phyloP scores from a whole-genome alignment of 306 rosid genomes.

The Vigna nakashimae region DNA sequence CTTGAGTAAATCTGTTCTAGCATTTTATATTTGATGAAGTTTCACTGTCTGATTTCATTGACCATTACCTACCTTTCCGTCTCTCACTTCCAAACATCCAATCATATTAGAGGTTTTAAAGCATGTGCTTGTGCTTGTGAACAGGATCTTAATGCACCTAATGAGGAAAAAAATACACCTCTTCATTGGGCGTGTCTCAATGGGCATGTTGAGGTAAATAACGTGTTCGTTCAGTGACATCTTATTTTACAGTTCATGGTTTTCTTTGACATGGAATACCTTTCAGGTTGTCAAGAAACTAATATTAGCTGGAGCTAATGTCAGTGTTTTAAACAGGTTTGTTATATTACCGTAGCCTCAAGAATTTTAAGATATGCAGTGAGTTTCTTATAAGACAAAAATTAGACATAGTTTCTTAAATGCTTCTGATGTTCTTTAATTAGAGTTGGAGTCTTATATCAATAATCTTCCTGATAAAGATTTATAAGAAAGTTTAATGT shows the following conservation, averaged over 20 bases:
- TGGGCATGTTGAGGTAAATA: conserved; percentile 84
- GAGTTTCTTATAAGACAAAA: not conserved
- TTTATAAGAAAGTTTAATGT: not conserved
- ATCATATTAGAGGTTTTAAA: not conserved
- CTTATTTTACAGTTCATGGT: conserved; percentile 11
- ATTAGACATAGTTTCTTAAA: not conserved
- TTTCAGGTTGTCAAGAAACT: conserved; percentile 85
- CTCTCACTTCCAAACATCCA: not conserved
- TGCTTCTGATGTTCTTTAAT: not conserved
- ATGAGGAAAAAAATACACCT: conserved; percentile 85
- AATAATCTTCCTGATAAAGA: no score
- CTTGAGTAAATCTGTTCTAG: not conserved
- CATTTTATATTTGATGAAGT: conserved; percentile 7
- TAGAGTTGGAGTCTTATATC: not conserved
- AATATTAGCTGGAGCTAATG: conserved; percentile 83
- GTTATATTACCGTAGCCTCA: conserved; percentile 12
- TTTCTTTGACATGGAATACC: conserved; percentile 24
- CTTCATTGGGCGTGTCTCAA: conserved; percentile 98
- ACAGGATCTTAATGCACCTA: conserved; percentile 78
- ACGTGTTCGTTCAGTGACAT: not conserved
- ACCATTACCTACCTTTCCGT: not conserved
- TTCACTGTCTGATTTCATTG: not conserved
- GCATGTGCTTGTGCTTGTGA: conserved; percentile 24
- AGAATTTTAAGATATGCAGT: not conserved
- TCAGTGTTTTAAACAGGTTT: conserved; percentile 73